These are phyloP conservation scores for Athelia psychrophila DNA, from an alignment of 1,284 basidiomycete species.

Conservation along the genomic window DNA sequence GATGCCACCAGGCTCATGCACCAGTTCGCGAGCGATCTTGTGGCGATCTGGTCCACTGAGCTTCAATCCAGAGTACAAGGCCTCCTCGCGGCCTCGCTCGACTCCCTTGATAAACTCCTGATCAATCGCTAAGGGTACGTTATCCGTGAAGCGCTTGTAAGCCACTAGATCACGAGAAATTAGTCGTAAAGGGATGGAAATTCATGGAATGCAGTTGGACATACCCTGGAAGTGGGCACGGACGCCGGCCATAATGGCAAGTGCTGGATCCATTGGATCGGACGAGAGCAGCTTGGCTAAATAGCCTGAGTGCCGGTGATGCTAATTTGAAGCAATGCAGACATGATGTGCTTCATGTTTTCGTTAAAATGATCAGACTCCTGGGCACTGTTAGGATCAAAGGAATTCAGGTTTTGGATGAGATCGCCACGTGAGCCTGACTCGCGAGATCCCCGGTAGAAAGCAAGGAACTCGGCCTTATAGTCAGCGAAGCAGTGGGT, in stretches of 20 bases:
- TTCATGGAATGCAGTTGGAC: slow-evolving; percentile 1
- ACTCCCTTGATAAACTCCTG: slow-evolving; percentile 50
- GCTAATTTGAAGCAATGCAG: slow-evolving; percentile 42
- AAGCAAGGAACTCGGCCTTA: slow-evolving; percentile 49
- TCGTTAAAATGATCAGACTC: neutral
- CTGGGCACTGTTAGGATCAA: neutral
- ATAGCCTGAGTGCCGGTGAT: slow-evolving; percentile 37
- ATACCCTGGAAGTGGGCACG: slow-evolving; percentile 72
- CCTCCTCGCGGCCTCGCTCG: slow-evolving; percentile 39
- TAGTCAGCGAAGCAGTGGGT: slow-evolving; percentile 60
- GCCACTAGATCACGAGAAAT: slow-evolving; percentile 43
- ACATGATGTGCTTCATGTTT: slow-evolving; percentile 22
- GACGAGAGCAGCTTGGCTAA: slow-evolving; percentile 50
- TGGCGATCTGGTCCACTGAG: slow-evolving; percentile 44
- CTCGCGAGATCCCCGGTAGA: slow-evolving; percentile 43
- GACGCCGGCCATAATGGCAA: slow-evolving; percentile 68
- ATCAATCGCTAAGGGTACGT: slow-evolving; percentile 63
- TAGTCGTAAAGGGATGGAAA: neutral
- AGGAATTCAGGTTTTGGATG: slow-evolving; percentile 13
- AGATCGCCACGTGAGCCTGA: slow-evolving; percentile 28
- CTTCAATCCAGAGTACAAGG: slow-evolving; percentile 41
- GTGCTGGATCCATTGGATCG: slow-evolving; percentile 51
- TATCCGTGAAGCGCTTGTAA: slow-evolving; percentile 67
- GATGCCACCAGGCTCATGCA: slow-evolving; percentile 53
- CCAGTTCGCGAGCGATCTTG: slow-evolving; percentile 46